Base-by-base conservation (phyloP, 345 rosid species). In the Acer campestre region DNA sequence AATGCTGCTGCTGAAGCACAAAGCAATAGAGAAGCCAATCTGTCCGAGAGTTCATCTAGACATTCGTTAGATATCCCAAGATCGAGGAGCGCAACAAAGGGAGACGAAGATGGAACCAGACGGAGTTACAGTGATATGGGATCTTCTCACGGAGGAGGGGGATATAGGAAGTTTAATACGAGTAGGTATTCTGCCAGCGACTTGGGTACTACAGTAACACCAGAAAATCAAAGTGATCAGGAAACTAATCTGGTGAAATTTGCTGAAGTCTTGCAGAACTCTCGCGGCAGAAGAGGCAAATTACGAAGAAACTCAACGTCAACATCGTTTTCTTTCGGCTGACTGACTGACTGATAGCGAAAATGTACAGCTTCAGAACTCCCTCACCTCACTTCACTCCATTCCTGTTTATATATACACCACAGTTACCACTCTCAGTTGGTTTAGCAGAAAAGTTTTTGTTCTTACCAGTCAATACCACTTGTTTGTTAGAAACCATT, bases 211-310 rank as follows among this genome's bases (percentile, higher is more conserved):
- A 4, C 38, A 6, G 38, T 5, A 35, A 76, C 55, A 10, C n/a
- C 4, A 0, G 86, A 76, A 25, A 75, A 53, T 58, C 79, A 59
- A 18, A 70, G 49, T 67, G 78, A 74, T 38, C 75, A 42, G 75
- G 79, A 79, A 1, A 20, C 0, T 0, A 67, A 72, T 59, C 63
- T 95, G 85, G 56, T 70, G 40, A 95, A 93, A 77, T 90, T 75
- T 18, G 97, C 99, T 0, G 86, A 85, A 67, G 97, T 73, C 38
- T 80, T 95, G 51, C 89, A 78, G 78, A 85, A 78, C 56, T 74
- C 91, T 4, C 85, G 80, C n/a, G 35, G 85, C 1, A 11, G 53
- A 35, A 55, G 80, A 38, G 74, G 79, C 38, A 81, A 48, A 49
- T 7, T 16, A 22, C 88, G 74, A 51, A 86, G 84, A 83, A 95